Conservation (phyloP, 345 rosid species). For the Diplotaxis tenuifolia region DNA sequence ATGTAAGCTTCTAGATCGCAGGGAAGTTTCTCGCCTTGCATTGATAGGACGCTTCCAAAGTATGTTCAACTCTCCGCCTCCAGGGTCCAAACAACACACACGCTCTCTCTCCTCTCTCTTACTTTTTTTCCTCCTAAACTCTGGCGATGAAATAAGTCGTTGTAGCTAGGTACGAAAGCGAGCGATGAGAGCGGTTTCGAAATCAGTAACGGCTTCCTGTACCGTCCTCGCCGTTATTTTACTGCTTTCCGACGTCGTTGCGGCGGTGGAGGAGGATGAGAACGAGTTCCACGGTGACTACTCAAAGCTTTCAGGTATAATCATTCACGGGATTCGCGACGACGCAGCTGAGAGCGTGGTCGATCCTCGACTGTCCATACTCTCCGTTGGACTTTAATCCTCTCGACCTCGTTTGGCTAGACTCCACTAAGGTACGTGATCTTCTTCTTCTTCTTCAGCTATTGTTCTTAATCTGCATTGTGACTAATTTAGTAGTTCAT, state of each 20-base stretch:
- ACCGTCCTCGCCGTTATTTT: slow-evolving; percentile 14
- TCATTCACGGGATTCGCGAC: slow-evolving; percentile 98
- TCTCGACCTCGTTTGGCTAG: slow-evolving; percentile 97
- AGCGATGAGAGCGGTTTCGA: slow-evolving; percentile 30
- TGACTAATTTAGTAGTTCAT: not conserved
- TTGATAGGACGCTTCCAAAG: slow-evolving; percentile 31
- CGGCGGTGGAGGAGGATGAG: no score
- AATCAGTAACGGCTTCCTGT: slow-evolving; percentile 18
- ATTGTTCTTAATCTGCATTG: not conserved
- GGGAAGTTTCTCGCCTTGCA: not conserved
- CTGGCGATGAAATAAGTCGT: slow-evolving; percentile 32
- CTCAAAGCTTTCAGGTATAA: slow-evolving; percentile 84
- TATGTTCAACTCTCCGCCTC: no score
- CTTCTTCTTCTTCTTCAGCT: no score
- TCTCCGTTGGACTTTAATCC: slow-evolving; percentile 98
- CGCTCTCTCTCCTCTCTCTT: no score
- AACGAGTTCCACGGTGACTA: slow-evolving; percentile 55
- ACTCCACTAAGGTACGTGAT: slow-evolving; percentile 73
- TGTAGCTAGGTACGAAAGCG: slow-evolving; percentile 16
- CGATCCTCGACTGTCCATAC: slow-evolving; percentile 95
- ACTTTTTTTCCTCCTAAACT: no score
- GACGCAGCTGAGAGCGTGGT: slow-evolving; percentile 98
- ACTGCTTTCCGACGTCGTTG: slow-evolving; percentile 10
- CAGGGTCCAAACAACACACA: no score
- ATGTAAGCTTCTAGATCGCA: not conserved